phyloP scores from a whole-genome alignment of 1,284 basidiomycete species.

The Heliocybe sulcata region DNA sequence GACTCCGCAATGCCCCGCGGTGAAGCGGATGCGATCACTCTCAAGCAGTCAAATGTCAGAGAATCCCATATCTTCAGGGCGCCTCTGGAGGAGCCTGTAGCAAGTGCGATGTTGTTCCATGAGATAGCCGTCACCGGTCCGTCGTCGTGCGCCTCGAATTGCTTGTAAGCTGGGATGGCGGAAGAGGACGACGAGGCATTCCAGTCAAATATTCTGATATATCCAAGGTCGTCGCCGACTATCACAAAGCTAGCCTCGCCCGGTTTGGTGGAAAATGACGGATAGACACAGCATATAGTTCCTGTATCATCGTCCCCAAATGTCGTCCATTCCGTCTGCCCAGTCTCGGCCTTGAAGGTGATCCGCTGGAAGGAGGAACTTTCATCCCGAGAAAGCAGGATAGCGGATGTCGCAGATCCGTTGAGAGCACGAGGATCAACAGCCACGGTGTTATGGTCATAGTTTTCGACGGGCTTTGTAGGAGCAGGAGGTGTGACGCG shows the following conservation, averaged over 20 bases:
- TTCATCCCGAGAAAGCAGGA: conserved; percentile 40
- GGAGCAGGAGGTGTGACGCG: conserved; percentile 7
- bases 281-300: conserved; percentile 34
- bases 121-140: conserved; percentile 52
- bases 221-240: conserved; percentile 52
- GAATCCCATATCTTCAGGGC: conserved; percentile 60
- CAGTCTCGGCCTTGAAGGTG: conserved; percentile 24
- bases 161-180: conserved; percentile 45
- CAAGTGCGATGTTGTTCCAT: conserved; percentile 48
- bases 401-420: conserved; percentile 9
- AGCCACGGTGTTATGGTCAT: conserved; percentile 11
- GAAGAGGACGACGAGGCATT: conserved; percentile 13
- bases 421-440: conserved; percentile 18
- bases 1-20: conserved; percentile 30
- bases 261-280: conserved; percentile 33
- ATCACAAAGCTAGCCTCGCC: conserved; percentile 42
- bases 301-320: conserved; percentile 51
- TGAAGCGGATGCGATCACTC: conserved; percentile 41
- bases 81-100: conserved; percentile 61
- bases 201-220: conserved; percentile 56
- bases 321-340: conserved; percentile 25
- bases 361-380: conserved; percentile 41
- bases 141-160: conserved; percentile 40
- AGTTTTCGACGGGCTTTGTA: conserved; percentile 10
- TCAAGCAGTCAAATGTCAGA: conserved; percentile 50